Percentiles rank a stretch among this genome's conserved stretches.
These are phyloP conservation scores for Colletotrichum falcatum DNA, from an alignment of 2,329 filamentous ascomycete species.

Conservation along the genomic window DNA sequence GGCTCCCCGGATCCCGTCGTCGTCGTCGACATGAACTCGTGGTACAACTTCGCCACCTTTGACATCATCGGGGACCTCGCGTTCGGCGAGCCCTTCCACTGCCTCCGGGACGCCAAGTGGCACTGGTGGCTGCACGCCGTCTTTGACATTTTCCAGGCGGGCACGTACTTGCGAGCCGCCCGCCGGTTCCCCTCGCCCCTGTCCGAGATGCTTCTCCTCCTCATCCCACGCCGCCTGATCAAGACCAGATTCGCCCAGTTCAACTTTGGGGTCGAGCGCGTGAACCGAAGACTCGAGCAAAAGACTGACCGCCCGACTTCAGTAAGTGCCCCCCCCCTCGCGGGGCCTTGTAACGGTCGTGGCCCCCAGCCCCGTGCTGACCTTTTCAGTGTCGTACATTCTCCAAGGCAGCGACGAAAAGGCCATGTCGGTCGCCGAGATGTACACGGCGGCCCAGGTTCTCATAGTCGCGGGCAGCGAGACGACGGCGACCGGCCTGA, in stretches of 20 bases:
- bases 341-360: too few relatives aligned
- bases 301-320: slow-evolving; percentile 27
- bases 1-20: slow-evolving; percentile 24
- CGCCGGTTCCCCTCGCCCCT: slow-evolving; percentile 32
- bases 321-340: slow-evolving; percentile 7
- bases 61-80: slow-evolving; percentile 49
- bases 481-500: slow-evolving; percentile 50
- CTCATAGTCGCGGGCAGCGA: slow-evolving; percentile 51
- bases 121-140: slow-evolving; percentile 47
- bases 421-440: slow-evolving; percentile 30
- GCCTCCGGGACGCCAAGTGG: slow-evolving; percentile 43
- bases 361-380: neutral
- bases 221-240: slow-evolving; percentile 34
- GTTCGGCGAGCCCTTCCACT: slow-evolving; percentile 48
- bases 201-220: slow-evolving; percentile 29
- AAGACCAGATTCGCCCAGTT: slow-evolving; percentile 34
- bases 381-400: slow-evolving; percentile 21
- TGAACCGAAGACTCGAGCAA: slow-evolving; percentile 27
- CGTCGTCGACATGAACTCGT: slow-evolving; percentile 45
- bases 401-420: slow-evolving; percentile 32
- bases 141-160: slow-evolving; percentile 42
- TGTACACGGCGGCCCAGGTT: slow-evolving; percentile 33
- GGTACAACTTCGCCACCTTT: slow-evolving; percentile 48
- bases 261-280: slow-evolving; percentile 33
- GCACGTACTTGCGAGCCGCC: slow-evolving; percentile 34